Base-by-base conservation (phyloP, 805 yeast genomes). In the Priceomyces haplophilus region DNA sequence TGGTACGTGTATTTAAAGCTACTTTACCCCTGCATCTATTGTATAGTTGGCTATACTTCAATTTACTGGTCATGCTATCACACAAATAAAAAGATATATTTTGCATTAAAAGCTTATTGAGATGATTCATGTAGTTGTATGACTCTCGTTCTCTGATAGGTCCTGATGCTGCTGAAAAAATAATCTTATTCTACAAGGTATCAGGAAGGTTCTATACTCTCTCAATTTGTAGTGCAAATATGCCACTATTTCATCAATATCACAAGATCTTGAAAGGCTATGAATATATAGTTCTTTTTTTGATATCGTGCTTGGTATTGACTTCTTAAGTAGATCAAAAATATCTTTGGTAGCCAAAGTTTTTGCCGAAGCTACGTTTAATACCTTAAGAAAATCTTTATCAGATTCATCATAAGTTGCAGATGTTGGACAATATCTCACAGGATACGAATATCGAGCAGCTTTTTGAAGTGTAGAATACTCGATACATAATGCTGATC, bases 171-270 rank as follows among this genome's bases (percentile, higher is more conserved):
- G 40, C 11, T 37, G 36, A 12, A 41, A 36, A 11, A 41, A 27
- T 11, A 24, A 11, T 16, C 34, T 41, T 12, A 37, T 32, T 30
- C 44, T 24, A 7, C 31, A 29, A 27, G 32, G 24, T 15, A 41
- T 25, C 19, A 37, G 27, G 27, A 41, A 25, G 29, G 33, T 37
- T 34, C 43, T 42, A 29, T 37, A 46, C 12, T 41, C 16, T 13
- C 40, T 38, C 24, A 50, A 33, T 30, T 47, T 47, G 41, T 51
- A 52, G 37, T 49, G 52, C 31, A 60, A 41, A 36, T 57, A 58
- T 1, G 59, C 48, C 18, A 58, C 43, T 4, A 49, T 37, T 24
- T 55, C 62, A 16, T 49, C 49, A 16, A 44, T 40, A 23, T 49
- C 44, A 0, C 44, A 51, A 41, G n/a, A 25, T 16, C 8, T 37